phyloP scores from a whole-genome alignment of 2,329 filamentous ascomycete genomes.

The Magnaporthiopsis poae region DNA sequence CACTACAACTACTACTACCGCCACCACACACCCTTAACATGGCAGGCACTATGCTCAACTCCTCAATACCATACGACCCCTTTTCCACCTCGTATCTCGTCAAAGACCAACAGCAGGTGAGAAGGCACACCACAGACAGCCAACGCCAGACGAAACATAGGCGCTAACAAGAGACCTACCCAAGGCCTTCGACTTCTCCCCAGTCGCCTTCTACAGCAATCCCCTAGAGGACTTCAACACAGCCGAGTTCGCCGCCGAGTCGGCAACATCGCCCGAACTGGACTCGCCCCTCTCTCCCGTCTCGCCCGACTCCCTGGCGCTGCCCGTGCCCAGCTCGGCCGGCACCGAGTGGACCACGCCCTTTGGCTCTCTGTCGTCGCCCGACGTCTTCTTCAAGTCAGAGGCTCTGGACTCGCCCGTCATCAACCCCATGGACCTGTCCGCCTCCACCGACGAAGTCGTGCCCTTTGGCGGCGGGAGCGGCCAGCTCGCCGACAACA shows the following conservation, averaged over 20 bases:
- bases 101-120: constrained; percentile 5
- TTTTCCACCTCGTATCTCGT: constrained; percentile 8
- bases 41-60: not conserved
- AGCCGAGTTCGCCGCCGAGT: constrained; percentile 1
- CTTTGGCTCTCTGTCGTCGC: constrained; percentile 12
- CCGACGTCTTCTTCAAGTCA: constrained; percentile 23
- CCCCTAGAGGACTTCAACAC: not conserved
- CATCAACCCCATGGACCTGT: constrained; percentile 25
- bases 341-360: constrained; percentile 6
- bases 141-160: not conserved
- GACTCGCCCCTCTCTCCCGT: constrained; percentile 1
- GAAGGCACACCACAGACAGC: not conserved
- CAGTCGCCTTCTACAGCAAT: constrained; percentile 3
- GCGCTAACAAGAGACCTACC: not conserved
- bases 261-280: not conserved
- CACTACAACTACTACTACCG: not conserved
- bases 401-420: constrained; percentile 22
- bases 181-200: constrained; percentile 5
- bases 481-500: constrained; percentile 15
- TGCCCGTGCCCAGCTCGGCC: not conserved
- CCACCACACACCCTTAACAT: not conserved
- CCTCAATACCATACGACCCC: constrained; percentile 7
- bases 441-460: constrained; percentile 12
- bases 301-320: not conserved
- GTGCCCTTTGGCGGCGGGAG: constrained; percentile 17